These are phyloP conservation scores for Ulota crispa DNA, from an alignment of 225 moss, liverwort and hornwort species.

Conservation along the genomic window DNA sequence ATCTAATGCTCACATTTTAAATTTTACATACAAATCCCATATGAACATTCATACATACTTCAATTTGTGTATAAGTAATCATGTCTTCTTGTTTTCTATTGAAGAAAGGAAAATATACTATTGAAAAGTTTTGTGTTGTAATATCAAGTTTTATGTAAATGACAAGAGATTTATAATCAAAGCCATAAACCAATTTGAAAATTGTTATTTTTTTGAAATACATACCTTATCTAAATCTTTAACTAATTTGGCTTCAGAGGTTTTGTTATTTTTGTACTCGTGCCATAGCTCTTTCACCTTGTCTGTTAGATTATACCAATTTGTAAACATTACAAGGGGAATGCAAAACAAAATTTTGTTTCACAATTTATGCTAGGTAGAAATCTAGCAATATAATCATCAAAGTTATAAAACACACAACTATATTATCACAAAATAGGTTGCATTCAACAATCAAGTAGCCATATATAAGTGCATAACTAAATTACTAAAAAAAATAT, in stretches of 20 bases:
- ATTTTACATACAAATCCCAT: no score
- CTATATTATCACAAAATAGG: not conserved
- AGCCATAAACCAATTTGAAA: not conserved
- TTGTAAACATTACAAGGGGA: conserved; percentile 16
- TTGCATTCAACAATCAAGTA: not conserved
- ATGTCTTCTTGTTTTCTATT: no score
- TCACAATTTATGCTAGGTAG: no score
- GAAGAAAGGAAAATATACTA: no score
- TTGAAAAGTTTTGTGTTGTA: no score
- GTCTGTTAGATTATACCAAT: conserved; percentile 47
- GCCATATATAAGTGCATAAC: no score
- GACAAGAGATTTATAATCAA: not conserved
- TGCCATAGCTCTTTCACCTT: conserved; percentile 94
- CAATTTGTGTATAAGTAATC: not conserved
- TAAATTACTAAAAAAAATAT: no score
- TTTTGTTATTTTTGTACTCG: conserved; percentile 91
- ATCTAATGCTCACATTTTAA: not conserved
- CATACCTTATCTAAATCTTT: conserved; percentile 91
- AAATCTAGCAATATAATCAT: no score
- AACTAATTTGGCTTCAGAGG: conserved; percentile 93
- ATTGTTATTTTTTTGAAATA: not conserved
- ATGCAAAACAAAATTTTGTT: not conserved
- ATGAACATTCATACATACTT: not conserved
- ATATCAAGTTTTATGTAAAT: not conserved
- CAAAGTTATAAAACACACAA: no score